Conservation (phyloP, 352 stramenopile genomes). For the Phytophthora nicotianae region DNA sequence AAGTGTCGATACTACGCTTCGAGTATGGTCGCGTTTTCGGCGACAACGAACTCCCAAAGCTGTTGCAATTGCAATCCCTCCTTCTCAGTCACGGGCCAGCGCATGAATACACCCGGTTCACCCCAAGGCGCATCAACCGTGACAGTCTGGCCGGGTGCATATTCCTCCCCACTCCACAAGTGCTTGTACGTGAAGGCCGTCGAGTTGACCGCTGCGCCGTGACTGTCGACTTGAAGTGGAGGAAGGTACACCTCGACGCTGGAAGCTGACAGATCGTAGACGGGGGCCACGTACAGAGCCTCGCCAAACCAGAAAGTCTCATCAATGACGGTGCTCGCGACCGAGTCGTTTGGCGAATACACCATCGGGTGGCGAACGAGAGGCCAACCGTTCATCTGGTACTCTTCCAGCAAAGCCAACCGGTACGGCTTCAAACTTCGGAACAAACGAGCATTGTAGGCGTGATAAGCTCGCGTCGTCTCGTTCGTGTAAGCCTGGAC, state of each 20-base stretch:
- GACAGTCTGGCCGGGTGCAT: slow-evolving; percentile 20
- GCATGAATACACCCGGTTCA: slow-evolving; percentile 30
- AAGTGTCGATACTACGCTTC: slow-evolving; percentile 11
- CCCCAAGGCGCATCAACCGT: slow-evolving; percentile 28
- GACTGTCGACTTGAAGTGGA: slow-evolving; percentile 30
- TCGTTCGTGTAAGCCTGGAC: slow-evolving; percentile 34
- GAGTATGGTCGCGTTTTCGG: slow-evolving; percentile 24
- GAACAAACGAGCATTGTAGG: slow-evolving; percentile 34
- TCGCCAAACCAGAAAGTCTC: slow-evolving; percentile 36
- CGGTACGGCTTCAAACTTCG: slow-evolving; percentile 34
- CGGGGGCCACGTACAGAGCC: slow-evolving; percentile 32
- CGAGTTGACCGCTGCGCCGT: slow-evolving; percentile 22
- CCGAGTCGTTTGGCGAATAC: slow-evolving; percentile 27
- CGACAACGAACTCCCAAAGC: slow-evolving; percentile 27
- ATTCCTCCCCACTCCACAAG: slow-evolving; percentile 29
- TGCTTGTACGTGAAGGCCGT: slow-evolving; percentile 24
- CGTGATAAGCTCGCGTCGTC: slow-evolving; percentile 28
- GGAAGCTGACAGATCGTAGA: slow-evolving; percentile 31
- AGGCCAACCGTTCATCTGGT: slow-evolving; percentile 29
- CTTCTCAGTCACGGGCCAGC: slow-evolving; percentile 32
- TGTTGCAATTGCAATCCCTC: slow-evolving; percentile 29
- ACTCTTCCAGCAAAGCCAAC: slow-evolving; percentile 25
- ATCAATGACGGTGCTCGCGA: slow-evolving; percentile 24
- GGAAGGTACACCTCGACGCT: slow-evolving; percentile 32
- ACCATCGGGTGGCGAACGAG: slow-evolving; percentile 32